Base-by-base conservation (phyloP, 2,329 filamentous ascomycete genomes). In the Ilyonectria mors-panacis region DNA sequence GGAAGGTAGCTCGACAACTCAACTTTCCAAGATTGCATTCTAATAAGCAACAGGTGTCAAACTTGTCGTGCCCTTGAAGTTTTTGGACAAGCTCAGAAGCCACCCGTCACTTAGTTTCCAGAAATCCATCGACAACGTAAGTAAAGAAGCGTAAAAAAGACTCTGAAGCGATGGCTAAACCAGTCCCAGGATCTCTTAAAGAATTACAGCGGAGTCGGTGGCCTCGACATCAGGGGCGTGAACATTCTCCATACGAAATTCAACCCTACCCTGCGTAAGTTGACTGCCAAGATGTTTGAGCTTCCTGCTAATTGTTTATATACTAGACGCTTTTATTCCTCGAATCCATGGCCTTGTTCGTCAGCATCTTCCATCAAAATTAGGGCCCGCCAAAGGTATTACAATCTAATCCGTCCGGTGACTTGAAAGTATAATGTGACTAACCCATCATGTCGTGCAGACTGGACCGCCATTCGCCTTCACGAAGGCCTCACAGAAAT, bases 61-160 rank as follows among this genome's bases (percentile, higher is more conserved):
- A 17, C 30, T 60, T 3, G 53, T 60, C 5, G 33, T 60, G 3
- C 58, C 58, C 3, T 37, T 48, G 13, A 60, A 10, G 21, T 44
- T 26, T n/a, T 23, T 60, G 2, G 58, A 60, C 35, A 60, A 60
- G 35, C 58, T 60, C 23, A 39, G 47, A 37, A 60, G 58, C 17
- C 58, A 60, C n/a, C 58, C 58, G 6, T 15, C 58, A 6, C 48
- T 60, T 1, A 60, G 58, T 17, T 60, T 60, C 37, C 45, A 60
- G 26, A 39, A 60, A n/a, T 60, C 58, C 2, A 60, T 60, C 19
- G 26, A 42, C 12, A 42, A 51, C 7, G 58, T 53, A 50, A 45
- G 58, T 44, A 13, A 19, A 6, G 15, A 3, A 17, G 15, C 17
- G 7, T 45, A 23, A 17, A 3, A 39, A 4, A 15, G 17, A 15